Evolutionary conservation across 78 protist genomes (phyloP).

Genomic region (Speleostelium caveatum): DNA sequence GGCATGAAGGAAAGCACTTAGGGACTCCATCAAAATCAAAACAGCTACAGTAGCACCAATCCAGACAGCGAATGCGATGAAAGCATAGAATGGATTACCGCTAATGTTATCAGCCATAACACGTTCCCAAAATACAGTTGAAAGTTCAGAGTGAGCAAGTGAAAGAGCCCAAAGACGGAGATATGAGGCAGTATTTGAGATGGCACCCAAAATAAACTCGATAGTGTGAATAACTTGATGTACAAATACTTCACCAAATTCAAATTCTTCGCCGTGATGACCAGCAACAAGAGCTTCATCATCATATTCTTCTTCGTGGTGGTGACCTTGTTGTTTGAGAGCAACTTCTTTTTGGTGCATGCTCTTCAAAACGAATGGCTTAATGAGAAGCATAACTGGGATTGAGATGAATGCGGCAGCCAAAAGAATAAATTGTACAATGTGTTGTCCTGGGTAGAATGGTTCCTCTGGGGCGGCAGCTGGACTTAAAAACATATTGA

Average conservation of each 20-base stretch:
- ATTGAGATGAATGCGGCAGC: constrained; percentile 89
- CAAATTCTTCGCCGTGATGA: constrained; percentile 86
- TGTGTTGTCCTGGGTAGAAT: constrained; percentile 75
- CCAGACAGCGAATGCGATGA: constrained; percentile 94
- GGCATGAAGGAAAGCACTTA: constrained; percentile 99
- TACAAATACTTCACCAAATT: constrained; percentile 92
- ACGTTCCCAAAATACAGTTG: constrained; percentile 81
- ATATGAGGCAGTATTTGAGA: constrained; percentile 99
- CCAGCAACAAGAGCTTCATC: constrained; percentile 71
- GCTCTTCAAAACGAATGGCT: constrained; percentile 85
- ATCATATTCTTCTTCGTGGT: constrained; percentile 58
- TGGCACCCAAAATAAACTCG: constrained; percentile 97
- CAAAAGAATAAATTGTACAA: constrained; percentile 85
- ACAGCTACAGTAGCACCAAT: constrained; percentile 94
- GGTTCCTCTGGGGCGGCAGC: constrained; percentile 4
- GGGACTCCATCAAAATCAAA: constrained; percentile 98
- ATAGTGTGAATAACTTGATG: constrained; percentile 99
- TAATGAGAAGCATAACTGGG: constrained; percentile 92
- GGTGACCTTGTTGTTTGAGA: constrained; percentile 18
- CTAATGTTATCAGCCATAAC: constrained; percentile 31
- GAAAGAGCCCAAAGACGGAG: constrained; percentile 99
- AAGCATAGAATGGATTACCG: constrained; percentile 66
- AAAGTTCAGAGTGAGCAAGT: constrained; percentile 98
- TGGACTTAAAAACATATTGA: constrained; percentile 74
- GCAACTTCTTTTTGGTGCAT: constrained; percentile 26